A percentile compares a stretch with the other conserved stretches of the same genome.
These are phyloP conservation scores for Epichloe typhina DNA, from an alignment of 2,329 filamentous ascomycete genomes.

Conservation along the genomic window DNA sequence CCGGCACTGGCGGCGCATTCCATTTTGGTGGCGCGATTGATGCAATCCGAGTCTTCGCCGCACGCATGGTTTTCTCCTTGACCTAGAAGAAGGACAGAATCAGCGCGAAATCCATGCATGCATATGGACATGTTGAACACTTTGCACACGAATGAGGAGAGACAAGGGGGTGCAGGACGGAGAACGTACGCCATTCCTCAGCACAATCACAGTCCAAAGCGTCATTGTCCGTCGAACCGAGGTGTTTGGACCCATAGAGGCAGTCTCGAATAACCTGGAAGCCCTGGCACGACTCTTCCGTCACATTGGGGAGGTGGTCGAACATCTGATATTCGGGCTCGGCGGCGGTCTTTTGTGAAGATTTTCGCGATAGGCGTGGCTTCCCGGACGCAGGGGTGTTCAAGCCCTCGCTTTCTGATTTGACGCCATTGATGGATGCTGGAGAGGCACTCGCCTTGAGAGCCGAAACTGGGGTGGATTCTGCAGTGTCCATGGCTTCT, in stretches of 20 bases:
- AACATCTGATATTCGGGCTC: constrained; percentile 54
- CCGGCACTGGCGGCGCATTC: constrained; percentile 71
- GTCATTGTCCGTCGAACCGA: constrained; percentile 84
- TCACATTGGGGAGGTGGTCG: constrained; percentile 63
- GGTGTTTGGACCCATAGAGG: constrained; percentile 79
- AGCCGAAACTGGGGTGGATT: constrained; percentile 24
- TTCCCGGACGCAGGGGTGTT: constrained; percentile 37
- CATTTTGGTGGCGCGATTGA: constrained; percentile 96
- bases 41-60: constrained; percentile 93
- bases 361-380: constrained; percentile 60
- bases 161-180: background rate
- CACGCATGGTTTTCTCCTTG: constrained; percentile 68
- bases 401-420: constrained; percentile 24
- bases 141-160: constrained; percentile 1
- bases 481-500: constrained; percentile 28
- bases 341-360: constrained; percentile 48
- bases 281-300: constrained; percentile 56
- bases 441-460: constrained; percentile 20
- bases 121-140: background rate
- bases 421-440: constrained; percentile 32
- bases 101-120: background rate
- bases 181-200: constrained; percentile 80
- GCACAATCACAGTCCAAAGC: constrained; percentile 87
- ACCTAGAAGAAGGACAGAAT: constrained; percentile 24
- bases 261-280: constrained; percentile 79